phyloP scores from a whole-genome alignment of 1,284 basidiomycete species.

The Apiotrichum porosum region DNA sequence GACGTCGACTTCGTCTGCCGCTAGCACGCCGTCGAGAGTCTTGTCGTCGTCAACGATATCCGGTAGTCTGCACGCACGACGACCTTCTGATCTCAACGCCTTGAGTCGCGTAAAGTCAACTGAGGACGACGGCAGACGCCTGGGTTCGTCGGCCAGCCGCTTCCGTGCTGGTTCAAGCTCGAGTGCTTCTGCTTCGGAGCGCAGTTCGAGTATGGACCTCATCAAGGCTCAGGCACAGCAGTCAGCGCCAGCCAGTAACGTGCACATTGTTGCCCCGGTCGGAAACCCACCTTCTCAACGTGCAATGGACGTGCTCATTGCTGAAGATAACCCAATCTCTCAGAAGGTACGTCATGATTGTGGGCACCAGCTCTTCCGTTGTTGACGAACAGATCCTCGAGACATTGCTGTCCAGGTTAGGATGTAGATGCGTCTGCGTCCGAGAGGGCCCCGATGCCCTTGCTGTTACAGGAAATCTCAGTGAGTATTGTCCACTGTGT shows the following conservation, averaged over 20 bases:
- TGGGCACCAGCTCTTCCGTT: conserved; percentile 16
- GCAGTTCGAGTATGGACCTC: conserved; percentile 30
- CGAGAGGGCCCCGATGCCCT: conserved; percentile 94
- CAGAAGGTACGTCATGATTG: conserved; percentile 55
- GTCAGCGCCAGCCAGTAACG: no score
- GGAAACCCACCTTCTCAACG: not conserved
- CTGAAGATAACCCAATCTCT: conserved; percentile 96
- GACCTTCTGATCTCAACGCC: conserved; percentile 77
- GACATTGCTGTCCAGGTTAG: conserved; percentile 82
- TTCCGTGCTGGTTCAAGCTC: conserved; percentile 71
- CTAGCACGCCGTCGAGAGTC: conserved; percentile 81
- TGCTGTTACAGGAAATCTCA: conserved; percentile 93
- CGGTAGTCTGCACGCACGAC: conserved; percentile 58
- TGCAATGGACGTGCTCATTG: conserved; percentile 77
- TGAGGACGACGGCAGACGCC: conserved; percentile 64
- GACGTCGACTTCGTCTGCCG: conserved; percentile 86
- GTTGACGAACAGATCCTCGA: conserved; percentile 64
- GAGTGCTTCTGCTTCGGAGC: conserved; percentile 53
- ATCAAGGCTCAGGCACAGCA: no score
- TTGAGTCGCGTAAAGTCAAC: conserved; percentile 79
- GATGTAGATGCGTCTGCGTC: conserved; percentile 89
- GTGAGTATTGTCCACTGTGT: conserved; percentile 54
- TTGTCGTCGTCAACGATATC: not conserved
- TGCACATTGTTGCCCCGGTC: conserved; percentile 4
- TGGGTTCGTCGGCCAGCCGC: conserved; percentile 82